phyloP scores from a whole-genome alignment of 371 early-diverging fungal genomes.

The Lichtheimia ornata region DNA sequence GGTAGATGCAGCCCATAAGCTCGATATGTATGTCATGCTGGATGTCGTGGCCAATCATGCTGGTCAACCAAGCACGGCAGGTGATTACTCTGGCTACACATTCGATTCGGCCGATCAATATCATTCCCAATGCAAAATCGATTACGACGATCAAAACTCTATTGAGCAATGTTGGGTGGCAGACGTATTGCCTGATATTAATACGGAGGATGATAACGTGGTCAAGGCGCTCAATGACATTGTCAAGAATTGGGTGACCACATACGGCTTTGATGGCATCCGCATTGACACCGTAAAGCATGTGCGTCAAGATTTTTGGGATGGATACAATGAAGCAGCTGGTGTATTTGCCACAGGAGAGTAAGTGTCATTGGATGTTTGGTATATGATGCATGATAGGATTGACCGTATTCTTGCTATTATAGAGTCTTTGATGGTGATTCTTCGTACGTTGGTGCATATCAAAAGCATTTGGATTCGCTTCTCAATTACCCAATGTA shows the following conservation, averaged over 20 bases:
- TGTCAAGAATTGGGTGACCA: conserved; percentile 26
- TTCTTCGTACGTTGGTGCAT: conserved; percentile 23
- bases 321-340: conserved; percentile 22
- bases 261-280: conserved; percentile 45
- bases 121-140: conserved; percentile 25
- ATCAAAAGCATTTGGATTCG: conserved; percentile 21
- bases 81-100: conserved; percentile 26
- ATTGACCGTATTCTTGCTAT: not conserved
- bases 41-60: conserved; percentile 52
- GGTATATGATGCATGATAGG: not conserved
- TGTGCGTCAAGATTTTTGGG: conserved; percentile 42
- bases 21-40: conserved; percentile 43
- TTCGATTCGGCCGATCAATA: conserved; percentile 20
- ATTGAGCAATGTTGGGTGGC: conserved; percentile 34
- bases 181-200: conserved; percentile 30
- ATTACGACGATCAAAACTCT: conserved; percentile 23
- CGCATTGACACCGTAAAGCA: conserved; percentile 52
- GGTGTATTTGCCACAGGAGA: conserved; percentile 48
- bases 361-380: conserved; percentile 2
- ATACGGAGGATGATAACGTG: conserved; percentile 37
- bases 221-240: conserved; percentile 26
- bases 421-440: conserved; percentile 25
- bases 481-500: conserved; percentile 35
- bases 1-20: conserved; percentile 33
- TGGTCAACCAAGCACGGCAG: conserved; percentile 24